Evolutionary conservation across 2,329 filamentous ascomycete genomes (phyloP), one percentile per base, ranked within the genome.

Genomic region (Botryotinia convoluta): DNA sequence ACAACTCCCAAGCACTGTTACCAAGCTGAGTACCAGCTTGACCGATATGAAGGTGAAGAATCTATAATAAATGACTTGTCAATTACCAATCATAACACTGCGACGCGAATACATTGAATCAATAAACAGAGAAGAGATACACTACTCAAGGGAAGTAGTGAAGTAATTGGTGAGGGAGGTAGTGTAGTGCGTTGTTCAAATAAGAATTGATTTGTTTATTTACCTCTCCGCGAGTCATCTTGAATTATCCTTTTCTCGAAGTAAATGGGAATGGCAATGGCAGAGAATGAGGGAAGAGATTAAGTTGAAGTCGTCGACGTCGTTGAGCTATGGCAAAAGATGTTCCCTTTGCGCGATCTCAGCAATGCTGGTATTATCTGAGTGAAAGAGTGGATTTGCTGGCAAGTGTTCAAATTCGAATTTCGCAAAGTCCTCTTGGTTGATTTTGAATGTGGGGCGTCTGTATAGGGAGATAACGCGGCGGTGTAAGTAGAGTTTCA

Each of bases 1-100:
- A 91, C 89, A 91, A 85, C 83, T 91, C 89, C 89, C 89, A 91
- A 78, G 89, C 89, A 80, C 87, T 88, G 84, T 91, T 91, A 79
- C 89, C 89, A 74, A 91, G 87, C 85, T 91, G 89, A 72, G 85
- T 86, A 82, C 89, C 89, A 82, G 89, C 89, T 84, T 91, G 89
- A 82, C 89, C 89, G 82, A 91, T 89, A 81, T 91, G 89, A 79
- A 91, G 83, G 83, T 91, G 89, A 81, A 87, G 87, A 81, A 91
- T 87, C 89, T 91, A 65, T 35, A 63, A 59, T 10, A 12, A 12
- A 32, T 29, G 57, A 37, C 54, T 67, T 62, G 63, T 74, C 39
- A 74, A 65, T 68, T 45, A 62, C n/a, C 29, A 42, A 67, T 37
- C 37, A 68, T 20, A 61, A 26, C 22, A 72, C 26, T 64, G 73